phyloP scores from a whole-genome alignment of 2,329 filamentous ascomycete genomes.

The Penicillium crustosum region DNA sequence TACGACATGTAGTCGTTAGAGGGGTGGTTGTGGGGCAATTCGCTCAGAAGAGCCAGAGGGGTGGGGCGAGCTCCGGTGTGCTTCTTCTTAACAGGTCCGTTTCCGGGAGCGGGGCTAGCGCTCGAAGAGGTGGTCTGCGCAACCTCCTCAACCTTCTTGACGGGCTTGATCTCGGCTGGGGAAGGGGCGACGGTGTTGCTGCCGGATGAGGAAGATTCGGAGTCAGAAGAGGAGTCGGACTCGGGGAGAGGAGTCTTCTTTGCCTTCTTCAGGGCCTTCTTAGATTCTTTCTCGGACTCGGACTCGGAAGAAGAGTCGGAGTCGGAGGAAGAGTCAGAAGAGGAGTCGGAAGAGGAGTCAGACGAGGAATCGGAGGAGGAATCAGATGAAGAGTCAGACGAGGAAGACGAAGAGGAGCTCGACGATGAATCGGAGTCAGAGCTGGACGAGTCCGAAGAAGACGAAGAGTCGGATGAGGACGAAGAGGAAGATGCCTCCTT shows the following conservation, averaged over 20 bases:
- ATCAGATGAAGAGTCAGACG: conserved; percentile 31
- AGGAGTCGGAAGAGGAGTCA: conserved; percentile 29
- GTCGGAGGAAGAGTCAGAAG: conserved; percentile 14
- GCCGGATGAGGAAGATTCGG: conserved; percentile 28
- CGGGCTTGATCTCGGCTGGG: conserved; percentile 26
- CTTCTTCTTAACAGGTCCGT: conserved; percentile 38
- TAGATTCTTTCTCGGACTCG: conserved; percentile 29
- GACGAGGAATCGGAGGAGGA: conserved; percentile 29
- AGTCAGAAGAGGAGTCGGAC: conserved; percentile 33
- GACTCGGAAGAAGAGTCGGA: conserved; percentile 21
- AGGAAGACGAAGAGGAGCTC: conserved; percentile 25
- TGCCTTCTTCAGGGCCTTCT: conserved; percentile 34
- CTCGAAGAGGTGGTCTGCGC: conserved; percentile 49
- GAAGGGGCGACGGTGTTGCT: conserved; percentile 35
- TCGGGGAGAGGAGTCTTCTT: conserved; percentile 39
- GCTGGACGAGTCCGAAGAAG: conserved; percentile 9
- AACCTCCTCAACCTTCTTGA: conserved; percentile 17
- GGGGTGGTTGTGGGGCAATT: conserved; percentile 66
- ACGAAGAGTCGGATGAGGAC: conserved; percentile 36
- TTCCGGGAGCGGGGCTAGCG: conserved; percentile 47
- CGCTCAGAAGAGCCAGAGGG: conserved; percentile 74
- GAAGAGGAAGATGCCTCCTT: conserved; percentile 37
- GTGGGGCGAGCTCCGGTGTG: conserved; percentile 58
- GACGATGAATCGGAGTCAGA: conserved; percentile 21
- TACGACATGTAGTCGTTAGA: conserved; percentile 83